phyloP scores from a whole-genome alignment of 495 filamentous ascomycete genomes.

The Neurospora tetraspora region DNA sequence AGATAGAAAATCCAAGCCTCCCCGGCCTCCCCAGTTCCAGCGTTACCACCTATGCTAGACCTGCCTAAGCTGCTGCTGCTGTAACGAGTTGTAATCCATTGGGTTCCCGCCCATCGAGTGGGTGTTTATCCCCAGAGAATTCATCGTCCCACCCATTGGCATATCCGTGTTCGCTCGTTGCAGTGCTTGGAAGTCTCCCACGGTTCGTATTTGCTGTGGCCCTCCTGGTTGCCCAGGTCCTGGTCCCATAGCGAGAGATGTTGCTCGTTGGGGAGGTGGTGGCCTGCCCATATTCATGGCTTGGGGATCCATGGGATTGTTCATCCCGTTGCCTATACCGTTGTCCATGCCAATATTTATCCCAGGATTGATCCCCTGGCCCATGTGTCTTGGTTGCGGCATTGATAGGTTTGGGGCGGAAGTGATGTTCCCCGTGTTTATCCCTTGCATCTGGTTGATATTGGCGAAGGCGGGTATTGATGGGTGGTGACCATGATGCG shows the following conservation, averaged over 20 bases:
- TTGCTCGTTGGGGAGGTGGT: conserved; percentile 25
- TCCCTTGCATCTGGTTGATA: conserved; percentile 25
- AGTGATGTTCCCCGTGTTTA: conserved; percentile 22
- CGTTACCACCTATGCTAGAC: conserved; percentile 16
- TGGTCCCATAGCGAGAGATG: conserved; percentile 28
- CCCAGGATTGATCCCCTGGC: conserved; percentile 21
- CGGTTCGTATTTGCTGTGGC: conserved; percentile 29
- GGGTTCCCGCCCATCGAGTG: conserved; percentile 16
- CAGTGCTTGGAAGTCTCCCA: conserved; percentile 37
- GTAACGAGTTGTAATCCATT: conserved; percentile 24
- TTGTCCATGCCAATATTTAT: conserved; percentile 19
- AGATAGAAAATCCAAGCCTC: neutral
- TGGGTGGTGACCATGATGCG: conserved; percentile 20
- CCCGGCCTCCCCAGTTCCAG: conserved; percentile 2
- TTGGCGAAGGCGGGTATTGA: conserved; percentile 23
- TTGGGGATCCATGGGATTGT: conserved; percentile 10
- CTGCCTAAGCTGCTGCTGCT: neutral
- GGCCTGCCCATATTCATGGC: conserved; percentile 27
- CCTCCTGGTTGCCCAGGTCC: neutral
- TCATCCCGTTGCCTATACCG: conserved; percentile 10
- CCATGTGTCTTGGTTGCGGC: conserved; percentile 21
- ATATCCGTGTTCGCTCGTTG: conserved; percentile 34
- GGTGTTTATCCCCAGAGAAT: conserved; percentile 19
- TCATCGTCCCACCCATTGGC: conserved; percentile 16
- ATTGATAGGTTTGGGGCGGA: conserved; percentile 18